Evolutionary conservation across 768 basidiomycete genomes (phyloP), one percentile per base, ranked within the genome.

Genomic region (Suillus variegatus): DNA sequence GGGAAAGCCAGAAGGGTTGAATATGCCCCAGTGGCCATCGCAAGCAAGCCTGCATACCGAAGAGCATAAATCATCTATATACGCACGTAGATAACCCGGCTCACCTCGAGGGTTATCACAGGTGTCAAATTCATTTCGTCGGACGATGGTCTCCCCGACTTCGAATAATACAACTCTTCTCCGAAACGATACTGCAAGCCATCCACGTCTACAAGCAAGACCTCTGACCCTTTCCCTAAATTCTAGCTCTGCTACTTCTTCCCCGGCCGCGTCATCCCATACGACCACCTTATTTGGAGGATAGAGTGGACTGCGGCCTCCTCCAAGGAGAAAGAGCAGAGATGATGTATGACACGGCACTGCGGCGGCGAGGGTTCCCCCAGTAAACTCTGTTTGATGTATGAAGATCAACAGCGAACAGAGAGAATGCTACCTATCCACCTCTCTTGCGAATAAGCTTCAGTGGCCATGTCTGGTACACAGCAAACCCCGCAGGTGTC

Each of bases 221-320:
- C 93, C 93, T 64, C 91, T 83, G 1, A 94, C 93, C 65, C 84
- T 82, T 77, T 95, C 94, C 71, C 91, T 84, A 73, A 97, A 96
- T 78, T 95, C 94, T 65, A 96, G 84, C 75, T 95, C 93, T 44
- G 92, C 93, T 58, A 94, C 90, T 74, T 95, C 92, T 66, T 81
- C 80, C n/a, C 86, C 86, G 4, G 85, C 78, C 4, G 83, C 84
- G 77, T 94, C 94, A 76, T 96, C 91, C 93, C 93, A 96, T 62
- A 97, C 75, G 68, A 96, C 83, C 62, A 95, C 92, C 80, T 97
- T 96, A 79, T 96, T 96, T 36, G 91, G 92, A 36, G 95, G 92
- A 77, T 95, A 96, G 12, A 90, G 85, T 38, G 94, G 94, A 75
- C 92, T 94, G 63, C 88, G 85, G 46, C 94, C 93, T 54, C 94